A percentile compares a stretch with the other conserved stretches of the same genome.
phyloP scores from a whole-genome alignment of 805 yeast species.

The Candida sphagnicola region DNA sequence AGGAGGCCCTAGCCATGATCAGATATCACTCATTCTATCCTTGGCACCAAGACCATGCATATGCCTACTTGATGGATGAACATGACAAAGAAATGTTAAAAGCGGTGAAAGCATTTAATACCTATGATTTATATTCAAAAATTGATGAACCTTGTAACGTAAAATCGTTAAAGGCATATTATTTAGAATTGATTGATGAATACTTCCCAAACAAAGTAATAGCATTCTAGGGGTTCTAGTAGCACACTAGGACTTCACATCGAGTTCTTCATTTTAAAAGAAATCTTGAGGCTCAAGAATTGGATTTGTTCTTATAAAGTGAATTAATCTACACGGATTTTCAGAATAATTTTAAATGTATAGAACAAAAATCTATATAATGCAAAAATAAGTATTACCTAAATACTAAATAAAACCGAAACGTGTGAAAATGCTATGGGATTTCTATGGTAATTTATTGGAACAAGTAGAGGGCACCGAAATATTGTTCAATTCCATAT shows the following conservation, averaged over 20 bases:
- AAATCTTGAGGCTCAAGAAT: too few relatives aligned
- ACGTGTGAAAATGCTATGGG: slow-evolving; percentile 41
- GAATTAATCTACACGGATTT: too few relatives aligned
- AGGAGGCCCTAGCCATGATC: slow-evolving; percentile 69
- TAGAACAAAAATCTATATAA: not conserved
- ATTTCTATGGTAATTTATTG: slow-evolving; percentile 31
- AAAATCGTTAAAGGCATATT: slow-evolving; percentile 53
- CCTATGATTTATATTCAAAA: slow-evolving; percentile 66
- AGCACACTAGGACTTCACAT: too few relatives aligned
- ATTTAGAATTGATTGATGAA: slow-evolving; percentile 61
- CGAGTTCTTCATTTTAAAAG: too few relatives aligned
- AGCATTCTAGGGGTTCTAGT: slow-evolving; percentile 41
- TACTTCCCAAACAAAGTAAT: slow-evolving; percentile 55
- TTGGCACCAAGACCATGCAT: slow-evolving; percentile 71
- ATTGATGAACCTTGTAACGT: slow-evolving; percentile 46
- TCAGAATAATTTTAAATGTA: not conserved
- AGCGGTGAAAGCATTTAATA: slow-evolving; percentile 64
- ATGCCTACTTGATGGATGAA: slow-evolving; percentile 58
- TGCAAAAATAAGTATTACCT: not conserved
- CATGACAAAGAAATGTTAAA: slow-evolving; percentile 57
- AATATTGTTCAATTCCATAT: slow-evolving; percentile 82
- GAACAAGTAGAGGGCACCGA: slow-evolving; percentile 57
- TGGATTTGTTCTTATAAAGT: too few relatives aligned
- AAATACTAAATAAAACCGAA: too few relatives aligned
- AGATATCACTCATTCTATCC: slow-evolving; percentile 75